Evolutionary conservation across 306 rosid species (phyloP).

Genomic region (Inga leiocalycina): DNA sequence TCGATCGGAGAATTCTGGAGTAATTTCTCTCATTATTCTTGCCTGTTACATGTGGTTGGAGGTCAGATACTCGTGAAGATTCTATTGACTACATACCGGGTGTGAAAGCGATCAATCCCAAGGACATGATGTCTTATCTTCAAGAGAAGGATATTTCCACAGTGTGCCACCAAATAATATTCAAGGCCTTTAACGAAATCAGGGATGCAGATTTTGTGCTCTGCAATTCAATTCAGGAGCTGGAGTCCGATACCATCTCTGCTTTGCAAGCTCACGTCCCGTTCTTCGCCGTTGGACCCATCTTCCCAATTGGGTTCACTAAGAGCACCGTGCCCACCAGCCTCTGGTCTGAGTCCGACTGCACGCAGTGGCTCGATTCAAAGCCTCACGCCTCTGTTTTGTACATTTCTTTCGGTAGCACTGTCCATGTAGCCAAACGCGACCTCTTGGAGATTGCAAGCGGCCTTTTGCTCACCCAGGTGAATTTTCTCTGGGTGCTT

Average conservation of each 20-base stretch:
- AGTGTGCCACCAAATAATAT: slow-evolving; percentile 50
- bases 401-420: slow-evolving; percentile 70
- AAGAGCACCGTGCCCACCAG: slow-evolving; percentile 54
- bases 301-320: slow-evolving; percentile 52
- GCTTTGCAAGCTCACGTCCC: slow-evolving; percentile 40
- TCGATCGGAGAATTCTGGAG: neutral
- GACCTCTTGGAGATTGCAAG: slow-evolving; percentile 49
- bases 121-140: slow-evolving; percentile 59
- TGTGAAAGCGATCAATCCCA: slow-evolving; percentile 50
- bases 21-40: neutral
- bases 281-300: slow-evolving; percentile 64
- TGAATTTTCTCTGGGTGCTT: slow-evolving; percentile 56
- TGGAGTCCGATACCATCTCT: slow-evolving; percentile 45
- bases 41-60: neutral
- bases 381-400: slow-evolving; percentile 57
- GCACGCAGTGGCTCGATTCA: slow-evolving; percentile 65
- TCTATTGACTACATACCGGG: slow-evolving; percentile 66
- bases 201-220: slow-evolving; percentile 49
- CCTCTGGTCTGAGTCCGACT: slow-evolving; percentile 66
- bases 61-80: slow-evolving; percentile 46
- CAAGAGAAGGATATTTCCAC: slow-evolving; percentile 47
- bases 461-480: slow-evolving; percentile 53
- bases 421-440: slow-evolving; percentile 47
- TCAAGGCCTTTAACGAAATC: slow-evolving; percentile 45
- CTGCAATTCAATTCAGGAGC: slow-evolving; percentile 55